A percentile compares a stretch with the other conserved stretches of the same genome.
Evolutionary conservation across 2,329 filamentous ascomycete species (phyloP).

Genomic region (Phyllosticta citribraziliensis): DNA sequence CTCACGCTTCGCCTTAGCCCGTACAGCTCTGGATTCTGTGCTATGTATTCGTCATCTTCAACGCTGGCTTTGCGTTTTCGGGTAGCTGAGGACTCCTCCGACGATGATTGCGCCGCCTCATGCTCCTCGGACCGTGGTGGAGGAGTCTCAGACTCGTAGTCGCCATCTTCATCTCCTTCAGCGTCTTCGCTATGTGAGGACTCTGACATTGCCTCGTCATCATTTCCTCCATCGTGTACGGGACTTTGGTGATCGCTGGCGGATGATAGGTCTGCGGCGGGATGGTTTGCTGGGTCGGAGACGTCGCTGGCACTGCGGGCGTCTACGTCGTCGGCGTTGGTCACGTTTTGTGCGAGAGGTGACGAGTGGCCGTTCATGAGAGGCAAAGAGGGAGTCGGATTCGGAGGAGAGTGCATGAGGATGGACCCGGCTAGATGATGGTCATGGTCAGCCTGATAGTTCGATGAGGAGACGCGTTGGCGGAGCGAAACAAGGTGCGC

Average conservation of each 20-base stretch:
- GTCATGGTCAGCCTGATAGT: slow-evolving; percentile 34
- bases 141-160: slow-evolving; percentile 62
- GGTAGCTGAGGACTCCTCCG: slow-evolving; percentile 56
- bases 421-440: slow-evolving; percentile 47
- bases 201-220: slow-evolving; percentile 35
- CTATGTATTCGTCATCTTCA: slow-evolving; percentile 74
- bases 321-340: slow-evolving; percentile 34
- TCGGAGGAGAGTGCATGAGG: slow-evolving; percentile 53
- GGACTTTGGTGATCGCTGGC: slow-evolving; percentile 32
- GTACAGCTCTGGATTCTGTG: slow-evolving; percentile 88
- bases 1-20: slow-evolving; percentile 85
- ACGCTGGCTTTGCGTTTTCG: slow-evolving; percentile 56
- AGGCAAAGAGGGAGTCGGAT: slow-evolving; percentile 52
- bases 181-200: slow-evolving; percentile 42
- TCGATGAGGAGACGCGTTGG: slow-evolving; percentile 22
- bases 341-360: slow-evolving; percentile 41
- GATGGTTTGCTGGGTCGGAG: slow-evolving; percentile 57
- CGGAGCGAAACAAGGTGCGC: slow-evolving; percentile 25
- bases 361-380: slow-evolving; percentile 58
- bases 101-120: slow-evolving; percentile 55
- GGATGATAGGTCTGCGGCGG: slow-evolving; percentile 30
- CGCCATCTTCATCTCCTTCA: slow-evolving; percentile 47
- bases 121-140: slow-evolving; percentile 33
- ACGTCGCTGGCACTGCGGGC: slow-evolving; percentile 64
- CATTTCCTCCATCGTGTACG: slow-evolving; percentile 34